A percentile compares a stretch with the other conserved stretches of the same genome.
These are phyloP conservation scores for Aspergillus taichungensis DNA, from an alignment of 495 filamentous ascomycete species.

Conservation along the genomic window DNA sequence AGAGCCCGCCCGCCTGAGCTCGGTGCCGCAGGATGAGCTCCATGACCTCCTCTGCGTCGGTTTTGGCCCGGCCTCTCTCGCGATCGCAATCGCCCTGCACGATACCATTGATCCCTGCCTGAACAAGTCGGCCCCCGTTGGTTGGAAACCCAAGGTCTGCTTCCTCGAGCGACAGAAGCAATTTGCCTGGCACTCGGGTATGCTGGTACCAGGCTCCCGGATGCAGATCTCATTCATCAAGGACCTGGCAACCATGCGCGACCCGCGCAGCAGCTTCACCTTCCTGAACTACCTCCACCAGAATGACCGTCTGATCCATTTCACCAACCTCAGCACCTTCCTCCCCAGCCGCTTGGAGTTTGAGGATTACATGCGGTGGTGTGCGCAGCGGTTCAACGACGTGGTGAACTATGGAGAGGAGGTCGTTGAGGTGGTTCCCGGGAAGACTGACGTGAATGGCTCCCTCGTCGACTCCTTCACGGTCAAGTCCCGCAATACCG, in stretches of 20 bases:
- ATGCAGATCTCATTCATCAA: constrained; percentile 99
- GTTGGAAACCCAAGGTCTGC: constrained; percentile 54
- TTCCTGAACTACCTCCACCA: constrained; percentile 89
- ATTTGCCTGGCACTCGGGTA: constrained; percentile 91
- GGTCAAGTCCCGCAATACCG: constrained; percentile 44
- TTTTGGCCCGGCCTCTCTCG: constrained; percentile 86
- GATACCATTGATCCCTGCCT: constrained; percentile 48
- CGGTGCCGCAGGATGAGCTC: constrained; percentile 42
- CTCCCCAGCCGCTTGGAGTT: constrained; percentile 80
- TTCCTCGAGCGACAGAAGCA: constrained; percentile 78
- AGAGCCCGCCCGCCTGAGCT: constrained; percentile 13
- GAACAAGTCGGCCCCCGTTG: constrained; percentile 16
- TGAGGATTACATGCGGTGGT: constrained; percentile 94
- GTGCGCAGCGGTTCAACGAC: constrained; percentile 69
- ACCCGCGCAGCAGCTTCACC: constrained; percentile 86
- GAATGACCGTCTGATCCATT: constrained; percentile 70
- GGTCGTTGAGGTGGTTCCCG: constrained; percentile 48
- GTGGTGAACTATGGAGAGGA: constrained; percentile 72
- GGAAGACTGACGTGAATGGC: constrained; percentile 24
- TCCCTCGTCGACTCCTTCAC: constrained; percentile 43
- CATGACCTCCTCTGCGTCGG: constrained; percentile 86
- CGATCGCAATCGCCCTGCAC: constrained; percentile 85
- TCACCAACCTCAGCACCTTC: constrained; percentile 86
- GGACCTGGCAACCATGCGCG: constrained; percentile 80
- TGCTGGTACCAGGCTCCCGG: constrained; percentile 84